Percentiles rank a stretch among this genome's conserved stretches.
These are phyloP conservation scores for Marchantia paleacea DNA, from an alignment of 225 moss, liverwort and hornwort genomes.

Conservation along the genomic window DNA sequence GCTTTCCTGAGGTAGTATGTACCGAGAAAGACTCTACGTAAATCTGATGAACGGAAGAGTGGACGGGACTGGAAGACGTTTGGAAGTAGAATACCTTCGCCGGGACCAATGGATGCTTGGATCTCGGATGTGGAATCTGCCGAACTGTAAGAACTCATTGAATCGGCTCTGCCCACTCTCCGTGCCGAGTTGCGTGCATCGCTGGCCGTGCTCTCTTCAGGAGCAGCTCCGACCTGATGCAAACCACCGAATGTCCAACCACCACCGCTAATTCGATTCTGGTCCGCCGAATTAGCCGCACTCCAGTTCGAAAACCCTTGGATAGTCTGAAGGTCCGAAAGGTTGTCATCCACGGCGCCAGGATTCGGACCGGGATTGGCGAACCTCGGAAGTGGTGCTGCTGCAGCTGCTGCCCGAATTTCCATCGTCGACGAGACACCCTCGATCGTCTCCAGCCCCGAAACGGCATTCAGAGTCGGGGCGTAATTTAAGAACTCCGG, in stretches of 20 bases:
- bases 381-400: background rate
- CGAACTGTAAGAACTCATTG: constrained; percentile 34
- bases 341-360: background rate
- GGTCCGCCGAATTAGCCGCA: background rate
- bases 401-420: background rate
- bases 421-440: constrained; percentile 20
- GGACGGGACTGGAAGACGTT: background rate
- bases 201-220: constrained; percentile 27
- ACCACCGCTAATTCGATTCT: constrained; percentile 5
- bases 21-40: background rate
- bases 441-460: constrained; percentile 30
- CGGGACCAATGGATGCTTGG: background rate
- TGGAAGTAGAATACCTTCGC: constrained; percentile 26
- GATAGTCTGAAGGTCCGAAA: constrained; percentile 7
- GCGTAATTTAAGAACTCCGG: constrained; percentile 12
- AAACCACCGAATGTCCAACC: constrained; percentile 30
- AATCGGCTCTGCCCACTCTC: constrained; percentile 30
- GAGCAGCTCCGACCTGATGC: background rate
- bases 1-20: too few species aligned
- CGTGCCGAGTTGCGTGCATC: constrained; percentile 36
- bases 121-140: constrained; percentile 36
- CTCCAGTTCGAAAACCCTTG: constrained; percentile 21
- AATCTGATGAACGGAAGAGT: constrained; percentile 1
- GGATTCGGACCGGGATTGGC: background rate
- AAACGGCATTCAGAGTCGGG: constrained; percentile 1